Evolutionary conservation across 2,329 filamentous ascomycete genomes (phyloP).

Genomic region (Annulohypoxylon truncatum): DNA sequence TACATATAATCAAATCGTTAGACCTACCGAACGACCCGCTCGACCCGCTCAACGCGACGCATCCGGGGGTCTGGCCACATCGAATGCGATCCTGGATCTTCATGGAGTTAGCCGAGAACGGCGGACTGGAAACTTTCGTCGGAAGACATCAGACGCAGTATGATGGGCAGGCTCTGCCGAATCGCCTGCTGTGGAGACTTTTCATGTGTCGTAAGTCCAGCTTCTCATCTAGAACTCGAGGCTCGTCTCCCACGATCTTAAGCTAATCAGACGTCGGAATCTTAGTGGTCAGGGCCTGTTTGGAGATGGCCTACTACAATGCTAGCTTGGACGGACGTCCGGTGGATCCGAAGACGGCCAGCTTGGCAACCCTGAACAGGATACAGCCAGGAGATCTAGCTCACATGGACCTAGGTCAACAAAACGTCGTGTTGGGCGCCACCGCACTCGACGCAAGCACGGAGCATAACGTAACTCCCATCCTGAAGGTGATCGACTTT

Average conservation of each 20-base stretch:
- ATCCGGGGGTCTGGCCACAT: neutral
- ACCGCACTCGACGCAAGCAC: neutral
- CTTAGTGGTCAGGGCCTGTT: slow-evolving; percentile 10
- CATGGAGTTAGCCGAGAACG: slow-evolving; percentile 20
- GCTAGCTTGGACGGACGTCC: neutral
- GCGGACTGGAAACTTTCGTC: neutral
- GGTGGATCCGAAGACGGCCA: neutral
- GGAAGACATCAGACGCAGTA: slow-evolving; percentile 4
- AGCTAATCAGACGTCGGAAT: neutral
- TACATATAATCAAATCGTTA: slow-evolving; percentile 16
- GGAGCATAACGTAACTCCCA: slow-evolving; percentile 12
- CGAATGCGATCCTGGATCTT: slow-evolving; percentile 20
- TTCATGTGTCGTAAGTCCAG: slow-evolving; percentile 29
- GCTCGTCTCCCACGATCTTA: no score
- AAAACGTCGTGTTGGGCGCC: slow-evolving; percentile 5
- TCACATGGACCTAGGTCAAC: slow-evolving; percentile 3
- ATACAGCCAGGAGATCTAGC: neutral
- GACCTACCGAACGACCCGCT: slow-evolving; percentile 17
- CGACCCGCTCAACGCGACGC: neutral
- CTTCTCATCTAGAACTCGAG: neutral
- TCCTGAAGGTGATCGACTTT: slow-evolving; percentile 18
- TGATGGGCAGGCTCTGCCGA: neutral
- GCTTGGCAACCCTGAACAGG: neutral
- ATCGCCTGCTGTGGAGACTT: slow-evolving; percentile 23
- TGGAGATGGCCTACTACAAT: slow-evolving; percentile 27